phyloP scores from a whole-genome alignment of 352 stramenopile species.

The Globisporangium viniferum region DNA sequence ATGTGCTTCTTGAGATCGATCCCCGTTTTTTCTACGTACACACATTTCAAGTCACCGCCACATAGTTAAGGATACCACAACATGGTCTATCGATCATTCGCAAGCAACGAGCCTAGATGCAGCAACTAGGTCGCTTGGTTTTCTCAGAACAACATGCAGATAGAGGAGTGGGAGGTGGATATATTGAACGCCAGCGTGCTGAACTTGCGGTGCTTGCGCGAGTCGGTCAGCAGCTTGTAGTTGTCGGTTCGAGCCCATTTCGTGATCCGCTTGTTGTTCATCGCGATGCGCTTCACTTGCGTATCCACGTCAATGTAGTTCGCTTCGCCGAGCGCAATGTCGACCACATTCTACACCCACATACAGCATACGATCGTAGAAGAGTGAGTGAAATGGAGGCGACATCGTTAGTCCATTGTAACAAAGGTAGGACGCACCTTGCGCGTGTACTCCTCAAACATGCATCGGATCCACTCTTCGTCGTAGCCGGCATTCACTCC shows the following conservation, averaged over 20 bases:
- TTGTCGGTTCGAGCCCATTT: conserved; percentile 84
- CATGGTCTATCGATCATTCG: neutral
- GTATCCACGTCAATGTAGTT: conserved; percentile 77
- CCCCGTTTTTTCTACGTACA: conserved; percentile 75
- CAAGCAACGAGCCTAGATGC: neutral
- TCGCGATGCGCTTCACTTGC: conserved; percentile 62
- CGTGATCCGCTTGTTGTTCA: conserved; percentile 88
- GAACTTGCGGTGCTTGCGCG: conserved; percentile 38
- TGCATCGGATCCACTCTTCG: conserved; percentile 85
- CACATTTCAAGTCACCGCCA: conserved; percentile 16
- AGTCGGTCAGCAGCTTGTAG: conserved; percentile 80
- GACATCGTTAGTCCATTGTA: neutral
- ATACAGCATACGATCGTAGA: neutral
- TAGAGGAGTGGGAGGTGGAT: conserved; percentile 48
- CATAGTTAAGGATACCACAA: conserved; percentile 41
- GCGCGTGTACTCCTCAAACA: conserved; percentile 87
- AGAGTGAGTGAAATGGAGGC: neutral
- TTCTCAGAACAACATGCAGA: conserved; percentile 43
- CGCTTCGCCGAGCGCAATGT: conserved; percentile 72
- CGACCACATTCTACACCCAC: conserved; percentile 57
- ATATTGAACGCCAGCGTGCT: conserved; percentile 82
- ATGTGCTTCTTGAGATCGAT: conserved; percentile 83
- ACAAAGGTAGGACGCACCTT: conserved; percentile 29
- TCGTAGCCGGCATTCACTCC: conserved; percentile 74
- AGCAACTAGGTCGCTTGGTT: neutral